phyloP scores from a whole-genome alignment of 2,329 filamentous ascomycete genomes.

The Aureobasidium sp. region DNA sequence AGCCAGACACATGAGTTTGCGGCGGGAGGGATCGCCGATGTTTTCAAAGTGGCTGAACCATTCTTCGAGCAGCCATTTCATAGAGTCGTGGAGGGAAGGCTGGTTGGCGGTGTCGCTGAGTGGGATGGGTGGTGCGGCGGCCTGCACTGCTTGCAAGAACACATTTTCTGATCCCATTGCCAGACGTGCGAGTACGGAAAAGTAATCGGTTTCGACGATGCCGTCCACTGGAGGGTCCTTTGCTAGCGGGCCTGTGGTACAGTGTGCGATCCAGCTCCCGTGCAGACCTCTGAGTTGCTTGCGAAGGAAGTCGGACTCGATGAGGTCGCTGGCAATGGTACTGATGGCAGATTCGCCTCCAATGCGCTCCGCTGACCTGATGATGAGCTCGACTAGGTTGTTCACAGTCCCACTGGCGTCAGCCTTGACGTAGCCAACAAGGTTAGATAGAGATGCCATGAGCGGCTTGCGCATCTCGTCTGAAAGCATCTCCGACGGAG shows the following conservation, averaged over 20 bases:
- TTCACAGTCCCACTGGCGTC: slow-evolving; percentile 43
- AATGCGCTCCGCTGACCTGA: slow-evolving; percentile 46
- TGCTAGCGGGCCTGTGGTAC: slow-evolving; percentile 74
- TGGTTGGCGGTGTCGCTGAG: slow-evolving; percentile 10
- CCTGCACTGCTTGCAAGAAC: slow-evolving; percentile 52
- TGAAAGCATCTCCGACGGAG: slow-evolving; percentile 40
- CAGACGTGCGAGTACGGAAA: slow-evolving; percentile 73
- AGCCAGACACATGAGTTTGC: slow-evolving; percentile 67
- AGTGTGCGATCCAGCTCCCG: slow-evolving; percentile 57
- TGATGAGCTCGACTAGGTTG: slow-evolving; percentile 39
- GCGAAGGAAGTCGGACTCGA: slow-evolving; percentile 52
- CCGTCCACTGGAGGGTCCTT: slow-evolving; percentile 63
- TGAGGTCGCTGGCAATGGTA: slow-evolving; percentile 47
- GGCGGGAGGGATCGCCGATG: slow-evolving; percentile 57
- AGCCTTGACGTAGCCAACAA: slow-evolving; percentile 40
- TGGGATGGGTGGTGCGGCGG: slow-evolving; percentile 17
- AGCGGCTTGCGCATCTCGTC: slow-evolving; percentile 35
- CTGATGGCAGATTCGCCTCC: slow-evolving; percentile 46
- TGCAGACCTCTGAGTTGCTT: slow-evolving; percentile 43
- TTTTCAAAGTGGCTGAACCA: slow-evolving; percentile 64
- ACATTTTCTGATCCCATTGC: slow-evolving; percentile 63
- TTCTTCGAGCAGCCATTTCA: slow-evolving; percentile 47
- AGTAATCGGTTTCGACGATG: slow-evolving; percentile 76
- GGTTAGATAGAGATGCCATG: slow-evolving; percentile 34
- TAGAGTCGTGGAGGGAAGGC: slow-evolving; percentile 28